Evolutionary conservation across 306 rosid species (phyloP), one percentile per base, ranked within the genome.

Genomic region (Aeschynomene evenia): DNA sequence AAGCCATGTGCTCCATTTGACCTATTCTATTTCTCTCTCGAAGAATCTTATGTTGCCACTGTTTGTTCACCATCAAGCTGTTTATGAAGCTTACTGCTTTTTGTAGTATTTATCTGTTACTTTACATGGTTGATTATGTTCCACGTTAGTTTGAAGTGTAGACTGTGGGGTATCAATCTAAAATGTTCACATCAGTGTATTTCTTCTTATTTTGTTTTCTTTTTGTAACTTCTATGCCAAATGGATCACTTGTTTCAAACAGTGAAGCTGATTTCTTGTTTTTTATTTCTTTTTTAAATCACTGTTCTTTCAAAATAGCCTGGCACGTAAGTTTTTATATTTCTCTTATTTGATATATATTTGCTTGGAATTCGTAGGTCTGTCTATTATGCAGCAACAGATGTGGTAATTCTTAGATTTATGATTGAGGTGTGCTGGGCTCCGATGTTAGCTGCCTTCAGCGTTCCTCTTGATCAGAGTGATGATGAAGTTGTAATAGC

Each of bases 391-490:
- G 99, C 99, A 23, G 99, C 96, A 68, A 95, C 97, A 52, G 97
- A 95, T 82, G 96, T 86, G 28, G 87, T 91, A 73, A 86, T 95
- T 77, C 97, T 95, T 57, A 87, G 88, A 86, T 95, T 95, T 76
- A 95, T 95, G 99, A 83, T 87, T 74, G 99, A 95, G 84, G 99
- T 79, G 15, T 91, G 99, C 80, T 95, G 99, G 99, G 99, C 99
- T 76, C 99, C 99, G 8, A 91, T 89, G 97, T 73, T 95, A 73
- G 99, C 99, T 83, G 99, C 99, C 72, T 95, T 95, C 83, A 95
- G 99, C 58, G 99, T 95, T 70, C 96, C 99, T 28, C 95, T 92
- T 43, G 96, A 92, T 72, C 96, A 82, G 79, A 90, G 89, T 81
- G 98, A 89, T 58, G 96, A 92, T 72, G 96, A 92, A 88, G 78